Evolutionary conservation across 2,329 filamentous ascomycete genomes (phyloP).

Genomic region (Colletotrichum echinochloae): DNA sequence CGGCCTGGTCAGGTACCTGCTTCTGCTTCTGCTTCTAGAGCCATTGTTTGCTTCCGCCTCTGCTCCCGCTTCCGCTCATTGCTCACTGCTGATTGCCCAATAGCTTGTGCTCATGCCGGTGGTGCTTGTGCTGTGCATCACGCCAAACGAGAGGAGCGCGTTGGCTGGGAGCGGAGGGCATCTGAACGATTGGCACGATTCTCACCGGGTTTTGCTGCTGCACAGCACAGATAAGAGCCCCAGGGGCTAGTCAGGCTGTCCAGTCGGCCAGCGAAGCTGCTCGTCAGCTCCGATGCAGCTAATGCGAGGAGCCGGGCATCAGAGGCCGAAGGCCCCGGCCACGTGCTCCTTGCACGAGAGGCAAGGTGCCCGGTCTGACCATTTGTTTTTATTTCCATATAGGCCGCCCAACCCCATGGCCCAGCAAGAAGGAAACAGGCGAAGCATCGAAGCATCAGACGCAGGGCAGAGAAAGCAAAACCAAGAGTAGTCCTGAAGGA

Average conservation of each 20-base stretch:
- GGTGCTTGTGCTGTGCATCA: slow-evolving; percentile 24
- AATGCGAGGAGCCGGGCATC: slow-evolving; percentile 14
- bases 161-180: slow-evolving; percentile 22
- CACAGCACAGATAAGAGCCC: slow-evolving; percentile 28
- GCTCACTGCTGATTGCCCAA: neutral
- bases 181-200: slow-evolving; percentile 29
- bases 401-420: neutral
- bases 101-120: slow-evolving; percentile 5
- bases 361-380: slow-evolving; percentile 3
- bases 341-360: slow-evolving; percentile 37
- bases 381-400: neutral
- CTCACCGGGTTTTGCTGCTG: slow-evolving; percentile 17
- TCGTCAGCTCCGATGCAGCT: slow-evolving; percentile 16
- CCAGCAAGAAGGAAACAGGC: too few species aligned
- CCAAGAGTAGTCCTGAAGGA: neutral
- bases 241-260: too few species aligned
- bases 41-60: slow-evolving; percentile 3
- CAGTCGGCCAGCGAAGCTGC: neutral
- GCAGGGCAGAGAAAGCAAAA: slow-evolving; percentile 16
- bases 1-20: slow-evolving; percentile 11
- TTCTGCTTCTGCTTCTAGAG: too few species aligned
- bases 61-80: neutral
- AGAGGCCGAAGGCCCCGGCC: neutral
- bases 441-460: slow-evolving; percentile 12
- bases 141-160: slow-evolving; percentile 18